phyloP scores from a whole-genome alignment of 805 yeast species.

The Myxozyma melibiosi region DNA sequence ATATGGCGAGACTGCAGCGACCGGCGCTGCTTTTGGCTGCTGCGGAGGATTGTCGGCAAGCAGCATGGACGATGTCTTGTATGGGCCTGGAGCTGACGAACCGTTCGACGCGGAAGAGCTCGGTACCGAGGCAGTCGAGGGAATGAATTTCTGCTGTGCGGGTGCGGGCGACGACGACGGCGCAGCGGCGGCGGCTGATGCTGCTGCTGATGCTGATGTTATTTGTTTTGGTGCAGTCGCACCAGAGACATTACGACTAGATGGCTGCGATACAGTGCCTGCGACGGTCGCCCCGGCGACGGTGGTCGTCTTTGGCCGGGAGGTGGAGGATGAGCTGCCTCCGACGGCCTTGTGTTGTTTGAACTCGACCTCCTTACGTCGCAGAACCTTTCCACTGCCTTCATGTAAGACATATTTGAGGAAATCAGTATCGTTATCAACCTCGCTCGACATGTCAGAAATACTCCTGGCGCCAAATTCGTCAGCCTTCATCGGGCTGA shows the following conservation, averaged over 20 bases:
- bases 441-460: slow-evolving; percentile 71
- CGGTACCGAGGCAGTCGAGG: slow-evolving; percentile 1
- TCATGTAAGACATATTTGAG: slow-evolving; percentile 63
- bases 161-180: neutral
- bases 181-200: no score
- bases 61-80: slow-evolving; percentile 3
- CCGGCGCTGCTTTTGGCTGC: neutral
- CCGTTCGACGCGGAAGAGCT: no score
- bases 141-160: slow-evolving; percentile 6
- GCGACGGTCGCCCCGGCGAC: neutral
- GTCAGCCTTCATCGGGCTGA: slow-evolving; percentile 64
- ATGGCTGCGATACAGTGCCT: neutral
- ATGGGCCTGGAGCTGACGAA: neutral
- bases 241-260: neutral
- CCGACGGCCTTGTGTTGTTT: slow-evolving; percentile 37
- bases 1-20: slow-evolving; percentile 3
- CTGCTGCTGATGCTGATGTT: no score
- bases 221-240: neutral
- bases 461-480: slow-evolving; percentile 57
- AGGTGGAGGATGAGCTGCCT: neutral
- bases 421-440: slow-evolving; percentile 82
- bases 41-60: neutral
- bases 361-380: slow-evolving; percentile 41
- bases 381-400: slow-evolving; percentile 34
- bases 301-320: neutral